phyloP scores from a whole-genome alignment of 2,329 filamentous ascomycete species.

The Cladophialophora immunda region DNA sequence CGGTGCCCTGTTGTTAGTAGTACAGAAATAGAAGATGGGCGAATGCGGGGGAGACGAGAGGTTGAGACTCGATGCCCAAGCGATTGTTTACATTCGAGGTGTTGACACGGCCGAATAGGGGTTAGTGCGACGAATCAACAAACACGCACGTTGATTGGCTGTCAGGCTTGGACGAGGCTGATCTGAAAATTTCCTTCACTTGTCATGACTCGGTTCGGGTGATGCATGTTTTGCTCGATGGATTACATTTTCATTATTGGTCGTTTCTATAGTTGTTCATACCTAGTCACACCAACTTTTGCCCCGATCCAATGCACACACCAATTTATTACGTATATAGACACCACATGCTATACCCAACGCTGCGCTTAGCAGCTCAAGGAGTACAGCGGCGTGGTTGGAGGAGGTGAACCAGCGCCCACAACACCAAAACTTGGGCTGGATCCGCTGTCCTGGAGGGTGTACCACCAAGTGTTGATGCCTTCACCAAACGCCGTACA shows the following conservation, averaged over 20 bases:
- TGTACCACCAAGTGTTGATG: conserved; percentile 56
- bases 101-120: conserved; percentile 14
- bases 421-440: conserved; percentile 50
- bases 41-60: conserved; percentile 10
- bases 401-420: conserved; percentile 42
- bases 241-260: conserved; percentile 13
- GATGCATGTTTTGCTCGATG: not conserved
- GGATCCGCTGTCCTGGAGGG: conserved; percentile 47
- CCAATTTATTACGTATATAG: conserved; percentile 2
- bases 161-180: not conserved
- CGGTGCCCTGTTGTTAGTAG: not conserved
- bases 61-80: conserved; percentile 1
- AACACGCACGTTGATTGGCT: conserved; percentile 2
- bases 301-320: not conserved
- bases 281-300: not conserved
- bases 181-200: conserved; percentile 4
- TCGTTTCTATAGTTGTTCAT: not conserved
- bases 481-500: conserved; percentile 59
- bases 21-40: not conserved
- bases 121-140: not conserved
- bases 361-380: conserved; percentile 45
- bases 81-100: conserved; percentile 17
- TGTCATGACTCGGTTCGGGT: not conserved
- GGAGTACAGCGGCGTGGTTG: conserved; percentile 50
- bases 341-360: not conserved